Evolutionary conservation across 371 early-diverging fungal species (phyloP).

Genomic region (Apophysomyces variabilis): DNA sequence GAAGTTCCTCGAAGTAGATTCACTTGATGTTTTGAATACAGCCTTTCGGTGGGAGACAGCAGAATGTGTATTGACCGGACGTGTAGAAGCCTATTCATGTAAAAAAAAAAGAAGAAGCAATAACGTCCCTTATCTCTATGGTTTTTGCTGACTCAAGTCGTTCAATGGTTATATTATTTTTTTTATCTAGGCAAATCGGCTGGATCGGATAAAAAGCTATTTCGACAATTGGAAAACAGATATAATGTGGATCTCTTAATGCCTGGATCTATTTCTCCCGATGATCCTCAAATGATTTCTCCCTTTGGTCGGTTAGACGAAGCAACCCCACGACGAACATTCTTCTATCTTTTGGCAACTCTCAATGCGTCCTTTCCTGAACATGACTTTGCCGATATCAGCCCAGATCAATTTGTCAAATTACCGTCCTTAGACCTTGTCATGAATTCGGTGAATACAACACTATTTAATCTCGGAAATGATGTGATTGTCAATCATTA

Average conservation of each 20-base stretch:
- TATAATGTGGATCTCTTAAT: conserved; percentile 63
- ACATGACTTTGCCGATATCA: conserved; percentile 91
- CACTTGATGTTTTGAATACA: conserved; percentile 60
- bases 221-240: conserved; percentile 79
- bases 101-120: conserved; percentile 28
- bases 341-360: conserved; percentile 91
- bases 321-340: conserved; percentile 76
- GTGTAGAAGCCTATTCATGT: conserved; percentile 93
- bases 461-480: conserved; percentile 84
- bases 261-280: conserved; percentile 59
- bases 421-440: conserved; percentile 74
- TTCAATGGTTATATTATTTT: no score
- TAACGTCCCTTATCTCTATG: no score
- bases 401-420: conserved; percentile 86
- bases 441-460: conserved; percentile 84
- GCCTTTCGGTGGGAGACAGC: conserved; percentile 65
- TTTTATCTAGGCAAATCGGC: conserved; percentile 79
- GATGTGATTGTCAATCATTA: conserved; percentile 55
- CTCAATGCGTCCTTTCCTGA: conserved; percentile 94
- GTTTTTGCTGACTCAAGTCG: no score
- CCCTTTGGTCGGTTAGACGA: conserved; percentile 88
- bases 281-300: conserved; percentile 62
- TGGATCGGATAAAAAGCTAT: conserved; percentile 88
- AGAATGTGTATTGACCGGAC: conserved; percentile 70
- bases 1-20: conserved; percentile 55